These are phyloP conservation scores for Juglanconis oblonga DNA, from an alignment of 2,329 filamentous ascomycete genomes.

Conservation along the genomic window DNA sequence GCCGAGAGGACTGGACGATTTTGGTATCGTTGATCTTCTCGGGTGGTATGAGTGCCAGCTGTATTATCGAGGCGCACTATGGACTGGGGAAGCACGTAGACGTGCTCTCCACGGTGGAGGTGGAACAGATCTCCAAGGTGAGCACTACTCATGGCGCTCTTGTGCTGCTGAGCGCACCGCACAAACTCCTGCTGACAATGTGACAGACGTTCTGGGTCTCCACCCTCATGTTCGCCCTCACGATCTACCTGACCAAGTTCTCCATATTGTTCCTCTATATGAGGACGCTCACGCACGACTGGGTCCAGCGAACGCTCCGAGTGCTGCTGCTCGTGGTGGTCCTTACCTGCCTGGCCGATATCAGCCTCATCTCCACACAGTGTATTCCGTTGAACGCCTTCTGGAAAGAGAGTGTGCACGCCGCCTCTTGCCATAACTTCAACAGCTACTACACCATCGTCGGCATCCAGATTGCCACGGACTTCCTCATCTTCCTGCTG, in stretches of 20 bases:
- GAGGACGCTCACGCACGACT: constrained; percentile 23
- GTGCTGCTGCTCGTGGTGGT: constrained; percentile 18
- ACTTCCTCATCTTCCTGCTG: constrained; percentile 26
- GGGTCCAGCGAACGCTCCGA: constrained; percentile 22
- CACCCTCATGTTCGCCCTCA: constrained; percentile 23
- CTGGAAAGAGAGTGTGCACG: constrained; percentile 15
- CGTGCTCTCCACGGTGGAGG: not conserved
- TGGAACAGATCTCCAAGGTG: constrained; percentile 1
- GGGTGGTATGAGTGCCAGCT: constrained; percentile 4
- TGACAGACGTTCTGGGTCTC: constrained; percentile 19
- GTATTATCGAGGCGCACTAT: constrained; percentile 2
- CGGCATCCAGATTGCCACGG: constrained; percentile 23
- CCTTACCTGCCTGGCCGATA: constrained; percentile 16
- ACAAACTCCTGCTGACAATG: not conserved
- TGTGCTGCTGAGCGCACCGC: too few species aligned
- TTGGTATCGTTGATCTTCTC: constrained; percentile 27
- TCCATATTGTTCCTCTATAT: constrained; percentile 27
- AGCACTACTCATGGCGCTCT: not conserved
- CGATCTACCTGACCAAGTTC: constrained; percentile 23
- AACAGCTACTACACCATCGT: constrained; percentile 20
- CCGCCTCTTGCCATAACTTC: constrained; percentile 10
- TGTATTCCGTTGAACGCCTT: constrained; percentile 23
- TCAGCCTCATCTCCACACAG: constrained; percentile 20
- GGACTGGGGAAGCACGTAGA: constrained; percentile 9
- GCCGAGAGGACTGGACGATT: constrained; percentile 32